phyloP scores from a whole-genome alignment of 2,329 filamentous ascomycete genomes.

The Clonostachys sp. region DNA sequence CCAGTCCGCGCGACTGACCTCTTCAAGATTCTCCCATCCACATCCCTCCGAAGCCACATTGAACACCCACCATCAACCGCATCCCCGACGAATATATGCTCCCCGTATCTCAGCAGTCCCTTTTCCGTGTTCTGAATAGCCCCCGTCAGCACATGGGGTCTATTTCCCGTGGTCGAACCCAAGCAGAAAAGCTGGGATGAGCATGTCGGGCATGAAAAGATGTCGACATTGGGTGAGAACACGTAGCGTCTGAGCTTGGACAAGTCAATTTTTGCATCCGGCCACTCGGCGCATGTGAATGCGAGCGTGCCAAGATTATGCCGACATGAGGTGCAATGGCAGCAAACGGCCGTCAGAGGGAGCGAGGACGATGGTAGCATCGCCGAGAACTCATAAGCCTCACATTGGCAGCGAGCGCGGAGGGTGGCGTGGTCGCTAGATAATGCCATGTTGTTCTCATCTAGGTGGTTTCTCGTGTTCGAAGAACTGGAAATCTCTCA shows the following conservation, averaged over 20 bases:
- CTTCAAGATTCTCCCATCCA: not conserved
- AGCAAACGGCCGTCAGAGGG: not conserved
- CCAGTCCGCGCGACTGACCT: not conserved
- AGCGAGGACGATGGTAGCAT: not conserved
- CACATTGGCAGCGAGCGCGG: not conserved
- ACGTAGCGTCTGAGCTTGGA: not conserved
- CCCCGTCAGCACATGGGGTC: not conserved
- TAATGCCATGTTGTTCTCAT: no score
- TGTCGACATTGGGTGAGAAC: not conserved
- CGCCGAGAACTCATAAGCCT: not conserved
- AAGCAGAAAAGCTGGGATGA: not conserved
- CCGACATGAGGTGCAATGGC: not conserved
- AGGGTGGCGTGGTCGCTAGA: no score
- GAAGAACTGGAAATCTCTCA: no score
- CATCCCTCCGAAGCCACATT: not conserved
- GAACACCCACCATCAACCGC: not conserved
- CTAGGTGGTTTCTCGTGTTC: no score
- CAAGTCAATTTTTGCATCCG: not conserved
- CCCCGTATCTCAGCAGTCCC: not conserved
- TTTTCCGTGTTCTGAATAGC: not conserved
- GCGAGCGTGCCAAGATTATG: not conserved
- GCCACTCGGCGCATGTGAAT: not conserved
- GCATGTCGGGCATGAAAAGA: not conserved
- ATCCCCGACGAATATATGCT: not conserved
- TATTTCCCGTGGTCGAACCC: not conserved